These are phyloP conservation scores for Opeltia flavorubescens DNA, from an alignment of 495 filamentous ascomycete genomes.

Conservation along the genomic window DNA sequence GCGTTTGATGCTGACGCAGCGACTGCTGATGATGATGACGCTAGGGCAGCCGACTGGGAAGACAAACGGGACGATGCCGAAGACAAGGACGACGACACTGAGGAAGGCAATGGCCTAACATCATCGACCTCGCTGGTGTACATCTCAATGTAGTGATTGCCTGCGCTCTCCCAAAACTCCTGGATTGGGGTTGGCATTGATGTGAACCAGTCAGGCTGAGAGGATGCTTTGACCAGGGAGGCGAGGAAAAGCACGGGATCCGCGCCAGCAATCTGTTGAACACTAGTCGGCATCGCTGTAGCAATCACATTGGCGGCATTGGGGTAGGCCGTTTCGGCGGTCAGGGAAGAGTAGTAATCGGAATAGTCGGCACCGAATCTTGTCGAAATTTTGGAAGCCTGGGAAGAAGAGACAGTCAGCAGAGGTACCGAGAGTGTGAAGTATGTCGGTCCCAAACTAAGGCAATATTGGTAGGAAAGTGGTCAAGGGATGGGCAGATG, in stretches of 20 bases:
- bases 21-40: neutral
- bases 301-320: neutral
- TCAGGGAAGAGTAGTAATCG: neutral
- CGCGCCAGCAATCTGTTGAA: too few relatives aligned
- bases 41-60: too few relatives aligned
- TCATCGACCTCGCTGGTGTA: conserved; percentile 1
- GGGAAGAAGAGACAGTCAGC: neutral
- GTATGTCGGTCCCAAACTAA: too few relatives aligned
- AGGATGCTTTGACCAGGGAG: neutral
- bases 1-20: neutral
- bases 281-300: neutral
- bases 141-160: neutral
- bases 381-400: neutral
- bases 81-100: neutral
- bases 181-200: neutral
- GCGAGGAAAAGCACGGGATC: neutral
- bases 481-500: neutral
- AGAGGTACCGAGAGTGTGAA: too few relatives aligned
- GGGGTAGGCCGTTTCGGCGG: neutral
- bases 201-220: neutral
- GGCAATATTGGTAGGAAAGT: neutral
- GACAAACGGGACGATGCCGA: neutral
- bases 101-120: neutral
- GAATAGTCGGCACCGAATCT: neutral
- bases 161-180: neutral